These are phyloP conservation scores for Candida manassasensis DNA, from an alignment of 805 yeast species.

Conservation along the genomic window DNA sequence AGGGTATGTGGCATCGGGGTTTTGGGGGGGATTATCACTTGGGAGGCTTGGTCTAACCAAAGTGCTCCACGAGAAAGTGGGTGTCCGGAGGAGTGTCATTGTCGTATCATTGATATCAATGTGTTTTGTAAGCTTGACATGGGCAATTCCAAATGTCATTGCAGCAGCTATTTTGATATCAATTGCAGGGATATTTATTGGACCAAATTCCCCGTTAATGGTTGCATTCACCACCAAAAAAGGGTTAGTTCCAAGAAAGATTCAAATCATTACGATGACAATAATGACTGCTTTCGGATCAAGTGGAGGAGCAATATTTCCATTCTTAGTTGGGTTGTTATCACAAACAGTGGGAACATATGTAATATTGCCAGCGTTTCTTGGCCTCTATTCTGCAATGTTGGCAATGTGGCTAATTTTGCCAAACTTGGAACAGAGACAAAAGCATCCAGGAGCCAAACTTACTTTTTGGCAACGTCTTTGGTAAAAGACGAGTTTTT, in stretches of 20 bases:
- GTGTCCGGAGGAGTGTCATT: slow-evolving; percentile 42
- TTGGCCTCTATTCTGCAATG: slow-evolving; percentile 34
- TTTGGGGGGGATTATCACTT: slow-evolving; percentile 65
- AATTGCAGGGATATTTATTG: slow-evolving; percentile 55
- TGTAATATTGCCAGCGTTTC: slow-evolving; percentile 45
- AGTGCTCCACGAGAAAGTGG: slow-evolving; percentile 30
- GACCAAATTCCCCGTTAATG: slow-evolving; percentile 60
- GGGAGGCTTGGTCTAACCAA: slow-evolving; percentile 55
- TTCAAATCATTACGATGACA: slow-evolving; percentile 47
- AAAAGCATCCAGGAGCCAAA: background rate
- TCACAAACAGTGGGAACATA: slow-evolving; percentile 43
- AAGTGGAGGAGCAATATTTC: slow-evolving; percentile 55
- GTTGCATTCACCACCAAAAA: slow-evolving; percentile 35
- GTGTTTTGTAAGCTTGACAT: slow-evolving; percentile 36
- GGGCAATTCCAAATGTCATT: slow-evolving; percentile 44
- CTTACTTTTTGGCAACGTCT: background rate
- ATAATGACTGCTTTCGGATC: slow-evolving; percentile 53
- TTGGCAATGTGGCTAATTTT: slow-evolving; percentile 16
- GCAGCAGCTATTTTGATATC: slow-evolving; percentile 46
- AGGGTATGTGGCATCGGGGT: slow-evolving; percentile 65
- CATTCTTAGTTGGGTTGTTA: slow-evolving; percentile 48
- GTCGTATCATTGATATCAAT: slow-evolving; percentile 33
- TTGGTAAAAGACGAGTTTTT: no score
- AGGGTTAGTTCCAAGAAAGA: slow-evolving; percentile 45
- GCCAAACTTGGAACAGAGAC: slow-evolving; percentile 9